Evolutionary conservation across 192 early-diverging fungal genomes (phyloP).

Genomic region (Linnemannia exigua): DNA sequence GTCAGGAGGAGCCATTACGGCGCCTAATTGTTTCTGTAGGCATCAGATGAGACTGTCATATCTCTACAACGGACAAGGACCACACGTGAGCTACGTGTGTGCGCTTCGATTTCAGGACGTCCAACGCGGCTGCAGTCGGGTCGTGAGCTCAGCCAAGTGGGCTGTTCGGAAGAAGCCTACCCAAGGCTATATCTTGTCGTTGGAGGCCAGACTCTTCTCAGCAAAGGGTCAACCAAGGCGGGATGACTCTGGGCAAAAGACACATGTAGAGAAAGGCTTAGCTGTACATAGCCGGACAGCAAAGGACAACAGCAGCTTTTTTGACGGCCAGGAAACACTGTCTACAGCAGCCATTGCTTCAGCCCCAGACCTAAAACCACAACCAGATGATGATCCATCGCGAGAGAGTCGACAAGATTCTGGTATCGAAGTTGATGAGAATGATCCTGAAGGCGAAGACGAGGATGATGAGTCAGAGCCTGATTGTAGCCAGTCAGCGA

Average conservation of each 20-base stretch:
- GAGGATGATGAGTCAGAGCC: background rate
- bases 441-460: background rate
- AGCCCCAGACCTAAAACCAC: background rate
- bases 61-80: background rate
- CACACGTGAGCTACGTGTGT: conserved; percentile 12
- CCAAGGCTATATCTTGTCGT: background rate
- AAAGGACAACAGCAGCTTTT: background rate
- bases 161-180: background rate
- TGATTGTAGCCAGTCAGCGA: background rate
- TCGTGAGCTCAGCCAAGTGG: conserved; percentile 19
- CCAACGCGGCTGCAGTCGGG: conserved; percentile 22
- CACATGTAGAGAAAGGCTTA: background rate
- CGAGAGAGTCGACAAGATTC: background rate
- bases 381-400: background rate
- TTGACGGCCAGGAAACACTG: background rate
- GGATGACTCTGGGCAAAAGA: background rate
- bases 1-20: background rate
- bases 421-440: conserved; percentile 1
- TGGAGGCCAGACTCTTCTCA: background rate
- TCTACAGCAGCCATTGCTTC: background rate
- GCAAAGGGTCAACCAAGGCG: background rate
- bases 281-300: background rate
- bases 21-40: conserved; percentile 25
- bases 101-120: conserved; percentile 13
- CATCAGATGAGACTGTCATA: conserved; percentile 10